phyloP scores from a whole-genome alignment of 768 basidiomycete species.

The Trametes coccinea region DNA sequence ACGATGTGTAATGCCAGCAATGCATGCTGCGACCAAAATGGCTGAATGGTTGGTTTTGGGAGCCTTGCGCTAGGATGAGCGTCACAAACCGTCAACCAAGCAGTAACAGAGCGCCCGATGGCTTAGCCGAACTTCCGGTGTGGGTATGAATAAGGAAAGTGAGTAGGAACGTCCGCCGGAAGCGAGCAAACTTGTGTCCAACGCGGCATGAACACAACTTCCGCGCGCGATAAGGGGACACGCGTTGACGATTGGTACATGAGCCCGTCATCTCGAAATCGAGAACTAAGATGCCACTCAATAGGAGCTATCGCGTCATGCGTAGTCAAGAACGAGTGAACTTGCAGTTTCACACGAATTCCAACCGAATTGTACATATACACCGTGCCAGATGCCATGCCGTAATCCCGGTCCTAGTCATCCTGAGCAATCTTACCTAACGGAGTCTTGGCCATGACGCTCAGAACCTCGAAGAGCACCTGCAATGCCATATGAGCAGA shows the following conservation, averaged over 20 bases:
- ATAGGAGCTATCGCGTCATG: too few relatives aligned
- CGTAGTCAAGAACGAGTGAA: too few relatives aligned
- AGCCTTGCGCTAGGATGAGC: too few relatives aligned
- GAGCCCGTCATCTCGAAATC: too few relatives aligned
- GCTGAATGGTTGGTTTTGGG: too few relatives aligned
- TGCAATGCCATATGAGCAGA: slow-evolving; percentile 39
- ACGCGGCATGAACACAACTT: background rate
- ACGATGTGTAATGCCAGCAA: too few relatives aligned
- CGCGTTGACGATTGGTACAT: too few relatives aligned
- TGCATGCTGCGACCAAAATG: too few relatives aligned
- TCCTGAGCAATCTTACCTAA: slow-evolving; percentile 50
- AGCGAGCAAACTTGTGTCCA: background rate
- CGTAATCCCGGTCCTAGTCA: background rate
- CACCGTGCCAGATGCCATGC: background rate
- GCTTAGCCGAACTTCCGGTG: background rate
- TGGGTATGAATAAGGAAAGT: slow-evolving; percentile 12
- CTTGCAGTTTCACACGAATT: background rate
- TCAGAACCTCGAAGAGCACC: slow-evolving; percentile 75
- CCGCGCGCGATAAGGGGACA: background rate
- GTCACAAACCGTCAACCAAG: too few relatives aligned
- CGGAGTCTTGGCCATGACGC: slow-evolving; percentile 79
- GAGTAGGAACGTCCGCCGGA: slow-evolving; percentile 12
- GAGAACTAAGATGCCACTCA: too few relatives aligned
- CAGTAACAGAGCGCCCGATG: too few relatives aligned
- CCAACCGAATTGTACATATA: background rate